Conservation (phyloP, 2,329 filamentous ascomycete genomes). For the Penicillium sp. region DNA sequence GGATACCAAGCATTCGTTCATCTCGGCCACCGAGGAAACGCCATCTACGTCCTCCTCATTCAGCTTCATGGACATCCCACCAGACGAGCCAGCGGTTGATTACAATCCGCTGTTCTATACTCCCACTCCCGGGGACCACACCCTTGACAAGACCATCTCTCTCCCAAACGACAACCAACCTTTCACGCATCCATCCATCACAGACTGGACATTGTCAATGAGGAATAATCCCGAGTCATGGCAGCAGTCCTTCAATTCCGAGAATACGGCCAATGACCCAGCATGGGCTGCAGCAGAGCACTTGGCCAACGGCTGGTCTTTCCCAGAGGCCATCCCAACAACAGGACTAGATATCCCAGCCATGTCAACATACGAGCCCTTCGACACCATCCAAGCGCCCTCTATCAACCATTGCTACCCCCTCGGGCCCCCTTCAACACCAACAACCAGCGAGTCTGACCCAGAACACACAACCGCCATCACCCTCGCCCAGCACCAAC, state of each 20-base stretch:
- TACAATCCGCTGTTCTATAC: neutral
- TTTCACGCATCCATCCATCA: no score
- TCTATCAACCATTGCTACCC: neutral
- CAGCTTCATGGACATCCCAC: neutral
- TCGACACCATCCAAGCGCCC: neutral
- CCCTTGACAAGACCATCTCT: no score
- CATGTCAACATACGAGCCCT: neutral
- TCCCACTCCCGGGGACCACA: no score
- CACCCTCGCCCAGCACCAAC: neutral
- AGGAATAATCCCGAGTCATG: neutral
- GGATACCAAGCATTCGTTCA: slow-evolving; percentile 11
- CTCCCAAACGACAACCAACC: no score
- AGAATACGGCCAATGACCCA: neutral
- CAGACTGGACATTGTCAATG: no score
- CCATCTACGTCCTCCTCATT: slow-evolving; percentile 13
- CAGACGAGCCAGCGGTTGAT: neutral
- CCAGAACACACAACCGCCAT: neutral
- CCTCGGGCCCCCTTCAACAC: neutral
- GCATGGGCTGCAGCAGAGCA: neutral
- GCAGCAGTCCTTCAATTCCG: neutral
- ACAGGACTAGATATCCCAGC: neutral
- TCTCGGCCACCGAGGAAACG: slow-evolving; percentile 6
- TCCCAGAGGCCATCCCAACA: neutral
- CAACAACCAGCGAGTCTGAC: neutral
- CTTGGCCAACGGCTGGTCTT: neutral